Evolutionary conservation across 331 rosid genomes (phyloP).

Genomic region (Cydonia oblonga): DNA sequence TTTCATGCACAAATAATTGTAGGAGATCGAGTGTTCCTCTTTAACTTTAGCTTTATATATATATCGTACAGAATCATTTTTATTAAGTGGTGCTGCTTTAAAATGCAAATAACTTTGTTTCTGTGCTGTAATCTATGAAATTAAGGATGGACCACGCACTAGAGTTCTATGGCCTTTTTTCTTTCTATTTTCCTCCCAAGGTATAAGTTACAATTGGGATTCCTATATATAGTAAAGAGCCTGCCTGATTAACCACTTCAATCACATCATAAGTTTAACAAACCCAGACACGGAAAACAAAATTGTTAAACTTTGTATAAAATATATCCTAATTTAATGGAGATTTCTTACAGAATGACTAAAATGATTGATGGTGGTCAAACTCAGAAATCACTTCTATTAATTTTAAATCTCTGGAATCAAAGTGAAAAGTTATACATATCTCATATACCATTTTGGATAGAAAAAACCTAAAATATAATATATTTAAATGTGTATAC

Average conservation of each 20-base stretch:
- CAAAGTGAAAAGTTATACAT: too few relatives aligned
- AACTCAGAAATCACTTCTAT: too few relatives aligned
- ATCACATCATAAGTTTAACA: not conserved
- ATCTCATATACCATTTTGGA: too few relatives aligned
- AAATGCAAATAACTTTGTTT: not conserved
- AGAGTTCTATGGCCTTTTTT: not conserved
- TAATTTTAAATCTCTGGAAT: too few relatives aligned
- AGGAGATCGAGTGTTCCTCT: not conserved
- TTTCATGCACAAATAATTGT: conserved; percentile 4
- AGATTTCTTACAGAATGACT: too few relatives aligned
- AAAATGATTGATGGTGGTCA: too few relatives aligned
- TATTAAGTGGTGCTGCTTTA: not conserved
- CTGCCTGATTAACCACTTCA: not conserved
- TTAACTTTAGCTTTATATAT: not conserved
- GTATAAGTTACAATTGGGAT: not conserved
- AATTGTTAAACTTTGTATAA: too few relatives aligned
- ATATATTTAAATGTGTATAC: too few relatives aligned
- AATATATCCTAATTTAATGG: too few relatives aligned
- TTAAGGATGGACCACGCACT: not conserved
- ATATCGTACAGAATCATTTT: not conserved
- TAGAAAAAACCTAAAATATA: too few relatives aligned
- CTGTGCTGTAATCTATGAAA: not conserved
- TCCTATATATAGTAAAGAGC: not conserved
- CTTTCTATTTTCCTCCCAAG: not conserved
- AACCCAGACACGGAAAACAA: not conserved